Base-by-base conservation (phyloP, 2,329 filamentous ascomycete species). In the Hypocrella siamensis region DNA sequence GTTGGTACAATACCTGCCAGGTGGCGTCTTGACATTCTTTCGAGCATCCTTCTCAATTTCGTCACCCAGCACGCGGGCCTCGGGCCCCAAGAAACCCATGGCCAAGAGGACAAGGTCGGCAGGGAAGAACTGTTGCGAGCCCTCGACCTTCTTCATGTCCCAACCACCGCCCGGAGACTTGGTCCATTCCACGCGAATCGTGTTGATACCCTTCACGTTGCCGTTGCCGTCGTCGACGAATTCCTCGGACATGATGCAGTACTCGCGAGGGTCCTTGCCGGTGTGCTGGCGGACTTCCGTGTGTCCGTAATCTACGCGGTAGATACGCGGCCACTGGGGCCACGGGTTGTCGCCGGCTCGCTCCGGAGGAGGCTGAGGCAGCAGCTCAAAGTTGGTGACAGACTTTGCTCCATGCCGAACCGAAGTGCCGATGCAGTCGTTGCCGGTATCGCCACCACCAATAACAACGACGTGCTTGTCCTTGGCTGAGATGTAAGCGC, bases 101-200 rank as follows among this genome's bases (percentile, higher is more conserved):
- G 88, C 93, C 30, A 96, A 66, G 28, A 94, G 72, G 28, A 96
- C 86, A 26, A 96, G 72, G 49, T 96, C 88, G 18, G 88, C 88
- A 24, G 84, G 84, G 79, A 94, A 94, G 69, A 92, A 92, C 53
- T 94, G 76, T 63, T 93, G 81, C 38, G 80, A 88, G 24, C 82
- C 85, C 43, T 93, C 86, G 19, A 93, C 68, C 56, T 93, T 88
- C 70, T 93, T 93, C 85, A 96, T 94, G 58, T 94, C 88, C 88
- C 88, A 96, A 28, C 86, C 86, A 42, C 86, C 86, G 38, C 73
- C 77, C 18, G 82, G 69, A 33, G 76, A 83, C 67, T 86, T 90
- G 45, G 84, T 90, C 88, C 88, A 96, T 55, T 94, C 86, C 27
- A 96, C 86, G 33, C 88, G 84, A 36, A 90, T 74, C 27, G 85